phyloP scores from a whole-genome alignment of 306 rosid genomes.

The Cucurbita maxima region DNA sequence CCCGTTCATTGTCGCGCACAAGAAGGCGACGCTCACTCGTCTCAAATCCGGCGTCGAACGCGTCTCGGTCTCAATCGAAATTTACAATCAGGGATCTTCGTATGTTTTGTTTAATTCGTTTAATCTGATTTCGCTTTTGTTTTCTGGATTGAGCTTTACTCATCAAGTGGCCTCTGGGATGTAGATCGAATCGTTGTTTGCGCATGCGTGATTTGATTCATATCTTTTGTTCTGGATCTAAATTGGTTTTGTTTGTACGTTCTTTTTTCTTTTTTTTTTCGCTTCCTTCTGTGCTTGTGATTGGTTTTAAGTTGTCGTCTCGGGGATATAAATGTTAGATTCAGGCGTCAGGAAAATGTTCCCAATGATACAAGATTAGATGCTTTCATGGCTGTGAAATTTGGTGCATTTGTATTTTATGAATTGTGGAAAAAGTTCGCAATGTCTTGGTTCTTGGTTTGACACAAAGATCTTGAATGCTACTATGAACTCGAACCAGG shows the following conservation, averaged over 20 bases:
- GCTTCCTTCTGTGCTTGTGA: not conserved
- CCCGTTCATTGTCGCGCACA: slow-evolving; percentile 84
- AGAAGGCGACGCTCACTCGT: slow-evolving; percentile 84
- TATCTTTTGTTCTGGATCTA: not conserved
- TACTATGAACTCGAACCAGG: not conserved
- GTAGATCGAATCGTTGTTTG: slow-evolving; percentile 25
- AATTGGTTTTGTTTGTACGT: not conserved
- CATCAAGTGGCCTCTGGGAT: not conserved
- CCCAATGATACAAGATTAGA: not conserved
- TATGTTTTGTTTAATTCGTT: slow-evolving; percentile 16
- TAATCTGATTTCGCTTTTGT: not conserved
- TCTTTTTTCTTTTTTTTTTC: not conserved
- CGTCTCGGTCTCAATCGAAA: slow-evolving; percentile 73
- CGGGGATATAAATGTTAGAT: not conserved
- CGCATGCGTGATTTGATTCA: slow-evolving; percentile 22
- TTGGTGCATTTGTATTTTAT: not conserved
- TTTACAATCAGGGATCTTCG: slow-evolving; percentile 94
- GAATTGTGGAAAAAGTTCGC: not conserved
- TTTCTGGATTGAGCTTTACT: slow-evolving; percentile 4
- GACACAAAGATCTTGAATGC: not conserved
- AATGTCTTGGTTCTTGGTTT: not conserved
- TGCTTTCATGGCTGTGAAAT: not conserved
- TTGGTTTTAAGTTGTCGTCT: not conserved
- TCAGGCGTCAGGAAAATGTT: not conserved
- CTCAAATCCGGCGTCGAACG: slow-evolving; percentile 86